Base-by-base conservation (phyloP, 2,329 filamentous ascomycete species). In the Ophiostoma sp. region DNA sequence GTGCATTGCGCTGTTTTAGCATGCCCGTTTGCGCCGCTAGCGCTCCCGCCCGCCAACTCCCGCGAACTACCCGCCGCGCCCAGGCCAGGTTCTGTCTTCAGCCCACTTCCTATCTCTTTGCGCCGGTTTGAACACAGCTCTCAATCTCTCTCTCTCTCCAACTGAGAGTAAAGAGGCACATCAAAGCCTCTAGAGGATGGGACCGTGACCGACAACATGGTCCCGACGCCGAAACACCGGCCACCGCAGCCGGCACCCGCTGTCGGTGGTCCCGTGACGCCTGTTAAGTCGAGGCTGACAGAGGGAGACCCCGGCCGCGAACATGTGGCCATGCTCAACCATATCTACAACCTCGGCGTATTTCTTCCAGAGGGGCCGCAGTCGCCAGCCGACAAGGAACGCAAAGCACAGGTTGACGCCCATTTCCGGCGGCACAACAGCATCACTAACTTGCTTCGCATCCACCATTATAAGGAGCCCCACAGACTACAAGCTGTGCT, bases 281-380 rank as follows among this genome's bases (percentile, higher is more conserved):
- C 78, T n/a, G 75, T 76, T 0, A 77, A 50, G 52, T 6, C 1
- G n/a, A 48, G 9, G 19, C 36, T 28, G n/a, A 75, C 74, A 50
- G 70, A 66, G 48, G 52, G 61, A 7, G 73, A 69, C 25, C 72
- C 72, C 0, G 74, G 78, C 59, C 76, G 76, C 11, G 48, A 70
- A 17, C 76, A 77, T 15, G 74, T 80, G 12, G 73, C 73, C 0
- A 19, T 63, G 3, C 72, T 82, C 5, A 81, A 82, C 64, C 48
- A 48, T 11, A 72, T 75, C 5, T 81, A 80, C 64, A 76, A 75
- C 19, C 72, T 82, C 0, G 79, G 77, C 22, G 69, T 81, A n/a
- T 25, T 31, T 3, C 52, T 79, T 1, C 73, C 76, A 2, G 77
- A 78, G 33, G 71, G 55, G 8, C 72, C 19, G 15, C 73, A 77